Conservation (phyloP, 202 grass and related monocot genomes). For the Cymbopogon flexuosus region DNA sequence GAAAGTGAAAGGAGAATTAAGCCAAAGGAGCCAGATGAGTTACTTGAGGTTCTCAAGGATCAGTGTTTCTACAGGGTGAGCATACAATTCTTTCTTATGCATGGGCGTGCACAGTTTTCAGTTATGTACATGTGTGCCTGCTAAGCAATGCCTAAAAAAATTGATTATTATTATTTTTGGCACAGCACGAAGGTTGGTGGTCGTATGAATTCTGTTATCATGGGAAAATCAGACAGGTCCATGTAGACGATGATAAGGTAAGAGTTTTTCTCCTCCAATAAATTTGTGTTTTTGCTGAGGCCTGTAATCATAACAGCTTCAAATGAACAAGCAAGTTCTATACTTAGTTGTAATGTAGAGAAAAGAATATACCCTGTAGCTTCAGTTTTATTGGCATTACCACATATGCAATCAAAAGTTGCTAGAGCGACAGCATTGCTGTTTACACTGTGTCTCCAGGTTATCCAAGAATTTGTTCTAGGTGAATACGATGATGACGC, state of each 20-base stretch:
- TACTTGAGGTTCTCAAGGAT: conserved; percentile 79
- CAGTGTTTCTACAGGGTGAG: conserved; percentile 80
- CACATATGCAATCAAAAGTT: neutral
- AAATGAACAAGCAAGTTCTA: conserved; percentile 1
- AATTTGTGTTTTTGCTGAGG: neutral
- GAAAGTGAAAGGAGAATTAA: conserved; percentile 73
- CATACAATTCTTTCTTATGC: conserved; percentile 12
- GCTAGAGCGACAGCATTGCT: neutral
- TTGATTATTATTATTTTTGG: conserved; percentile 20
- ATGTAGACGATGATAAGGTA: conserved; percentile 75
- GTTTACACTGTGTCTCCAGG: conserved; percentile 34
- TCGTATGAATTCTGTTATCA: conserved; percentile 92
- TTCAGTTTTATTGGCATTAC: neutral
- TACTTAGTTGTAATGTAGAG: neutral
- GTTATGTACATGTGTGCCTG: neutral
- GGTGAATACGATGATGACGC: conserved; percentile 70
- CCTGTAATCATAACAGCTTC: neutral
- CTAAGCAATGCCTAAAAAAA: neutral
- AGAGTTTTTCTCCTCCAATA: neutral
- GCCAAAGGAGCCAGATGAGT: conserved; percentile 83
- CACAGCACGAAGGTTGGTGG: conserved; percentile 87
- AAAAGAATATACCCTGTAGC: neutral
- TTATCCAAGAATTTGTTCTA: conserved; percentile 95
- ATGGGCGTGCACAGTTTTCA: neutral
- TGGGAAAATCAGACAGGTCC: conserved; percentile 68